Percentiles rank a stretch among this genome's conserved stretches.
phyloP scores from a whole-genome alignment of 768 basidiomycete genomes.

The Tephrocybe sp. region DNA sequence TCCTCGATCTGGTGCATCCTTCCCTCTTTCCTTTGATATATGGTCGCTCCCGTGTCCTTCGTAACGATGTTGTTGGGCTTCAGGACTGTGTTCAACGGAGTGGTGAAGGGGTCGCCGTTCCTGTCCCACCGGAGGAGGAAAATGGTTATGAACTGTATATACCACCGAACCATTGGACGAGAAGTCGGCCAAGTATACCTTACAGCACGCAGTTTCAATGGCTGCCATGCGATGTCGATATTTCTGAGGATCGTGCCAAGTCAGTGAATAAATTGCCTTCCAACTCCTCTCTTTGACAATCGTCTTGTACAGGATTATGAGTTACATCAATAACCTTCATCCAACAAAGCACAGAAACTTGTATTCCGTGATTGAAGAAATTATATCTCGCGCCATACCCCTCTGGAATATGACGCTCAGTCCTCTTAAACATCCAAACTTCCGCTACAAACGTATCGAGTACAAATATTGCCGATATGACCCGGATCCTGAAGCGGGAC shows the following conservation, averaged over 20 bases:
- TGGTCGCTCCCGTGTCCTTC: constrained; percentile 20
- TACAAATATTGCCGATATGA: constrained; percentile 17
- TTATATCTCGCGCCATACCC: constrained; percentile 27
- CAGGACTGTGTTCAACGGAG: constrained; percentile 14
- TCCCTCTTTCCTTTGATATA: constrained; percentile 36
- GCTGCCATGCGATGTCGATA: constrained; percentile 27
- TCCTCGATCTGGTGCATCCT: constrained; percentile 41
- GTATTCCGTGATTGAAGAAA: constrained; percentile 22
- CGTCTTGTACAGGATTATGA: constrained; percentile 23
- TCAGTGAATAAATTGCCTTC: neutral
- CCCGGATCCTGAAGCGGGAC: constrained; percentile 12
- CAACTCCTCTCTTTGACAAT: neutral
- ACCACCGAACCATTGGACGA: neutral
- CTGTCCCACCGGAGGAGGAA: constrained; percentile 5
- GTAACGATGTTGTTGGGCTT: constrained; percentile 6
- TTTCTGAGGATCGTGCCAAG: constrained; percentile 20
- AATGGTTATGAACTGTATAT: neutral
- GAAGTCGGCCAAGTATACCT: neutral
- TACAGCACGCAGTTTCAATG: constrained; percentile 16
- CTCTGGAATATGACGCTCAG: constrained; percentile 28
- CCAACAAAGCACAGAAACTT: constrained; percentile 24
- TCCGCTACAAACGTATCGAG: constrained; percentile 11
- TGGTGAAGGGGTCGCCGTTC: constrained; percentile 13
- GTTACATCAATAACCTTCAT: constrained; percentile 43
- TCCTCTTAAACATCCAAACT: constrained; percentile 7